A percentile compares a stretch with the other conserved stretches of the same genome.
Evolutionary conservation across 495 filamentous ascomycete species (phyloP).

Genomic region (Trichocladium antarcticum): DNA sequence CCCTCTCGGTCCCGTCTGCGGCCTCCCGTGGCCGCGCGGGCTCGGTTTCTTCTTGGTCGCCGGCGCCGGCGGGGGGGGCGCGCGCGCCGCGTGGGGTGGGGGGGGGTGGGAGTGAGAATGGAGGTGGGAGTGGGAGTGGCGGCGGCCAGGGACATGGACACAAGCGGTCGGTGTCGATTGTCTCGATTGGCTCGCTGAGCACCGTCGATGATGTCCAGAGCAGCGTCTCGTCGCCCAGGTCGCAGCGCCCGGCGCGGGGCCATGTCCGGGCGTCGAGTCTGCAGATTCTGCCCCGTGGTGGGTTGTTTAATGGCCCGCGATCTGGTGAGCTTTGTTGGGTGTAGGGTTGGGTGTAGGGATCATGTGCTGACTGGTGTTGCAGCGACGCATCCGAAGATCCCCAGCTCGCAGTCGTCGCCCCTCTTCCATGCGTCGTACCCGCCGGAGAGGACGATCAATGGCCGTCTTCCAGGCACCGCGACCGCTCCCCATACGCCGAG

Average conservation of each 20-base stretch:
- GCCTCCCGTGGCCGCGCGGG: constrained; percentile 29
- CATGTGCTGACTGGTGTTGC: constrained; percentile 3
- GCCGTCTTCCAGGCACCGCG: constrained; percentile 26
- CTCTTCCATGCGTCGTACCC: constrained; percentile 41
- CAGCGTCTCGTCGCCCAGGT: constrained; percentile 13
- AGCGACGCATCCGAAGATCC: constrained; percentile 34
- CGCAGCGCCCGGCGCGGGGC: constrained; percentile 44
- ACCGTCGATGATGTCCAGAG: constrained; percentile 17
- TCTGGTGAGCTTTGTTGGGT: constrained; percentile 19
- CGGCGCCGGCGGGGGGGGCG: constrained; percentile 17
- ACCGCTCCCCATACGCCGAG: constrained; percentile 35
- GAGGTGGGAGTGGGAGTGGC: constrained; percentile 1
- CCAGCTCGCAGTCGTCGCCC: constrained; percentile 31
- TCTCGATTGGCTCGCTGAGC: constrained; percentile 67
- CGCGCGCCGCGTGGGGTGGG: background rate
- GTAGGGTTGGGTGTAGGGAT: background rate
- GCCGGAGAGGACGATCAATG: constrained; percentile 29
- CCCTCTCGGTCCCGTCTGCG: constrained; percentile 43
- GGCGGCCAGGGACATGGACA: constrained; percentile 32
- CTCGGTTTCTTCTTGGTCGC: constrained; percentile 23
- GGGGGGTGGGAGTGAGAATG: background rate
- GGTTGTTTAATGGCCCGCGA: constrained; percentile 21
- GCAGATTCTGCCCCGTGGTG: constrained; percentile 56
- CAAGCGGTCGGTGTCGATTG: constrained; percentile 81
- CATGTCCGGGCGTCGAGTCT: constrained; percentile 79